These are phyloP conservation scores for Phoma herbarum DNA, from an alignment of 2,329 filamentous ascomycete genomes.

Conservation along the genomic window DNA sequence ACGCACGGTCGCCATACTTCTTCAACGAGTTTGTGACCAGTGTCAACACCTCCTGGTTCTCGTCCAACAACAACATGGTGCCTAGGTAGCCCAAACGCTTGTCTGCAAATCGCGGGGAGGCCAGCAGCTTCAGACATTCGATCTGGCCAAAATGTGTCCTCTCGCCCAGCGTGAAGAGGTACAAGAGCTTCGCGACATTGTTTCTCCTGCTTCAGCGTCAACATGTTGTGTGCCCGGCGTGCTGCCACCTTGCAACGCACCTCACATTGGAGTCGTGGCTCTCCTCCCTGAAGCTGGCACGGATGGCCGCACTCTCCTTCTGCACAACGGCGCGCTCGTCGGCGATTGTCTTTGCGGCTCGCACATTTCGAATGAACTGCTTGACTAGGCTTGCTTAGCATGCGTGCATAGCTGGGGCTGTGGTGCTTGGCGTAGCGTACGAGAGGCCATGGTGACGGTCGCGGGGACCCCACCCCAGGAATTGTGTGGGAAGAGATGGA, in stretches of 20 bases:
- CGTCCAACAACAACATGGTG: conserved; percentile 93
- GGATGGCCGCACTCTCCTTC: conserved; percentile 97
- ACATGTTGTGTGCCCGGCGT: conserved; percentile 26
- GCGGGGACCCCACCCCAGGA: conserved; percentile 58
- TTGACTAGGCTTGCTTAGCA: conserved; percentile 73
- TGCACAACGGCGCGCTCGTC: conserved; percentile 98
- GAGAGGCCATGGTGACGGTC: conserved; percentile 64
- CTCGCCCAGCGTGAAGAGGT: conserved; percentile 97
- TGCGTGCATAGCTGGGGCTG: conserved; percentile 30
- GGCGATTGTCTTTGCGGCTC: conserved; percentile 97
- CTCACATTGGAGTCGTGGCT: conserved; percentile 89
- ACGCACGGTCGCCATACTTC: conserved; percentile 69
- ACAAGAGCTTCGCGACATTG: conserved; percentile 97
- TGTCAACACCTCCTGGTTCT: conserved; percentile 98
- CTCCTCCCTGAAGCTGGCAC: conserved; percentile 97
- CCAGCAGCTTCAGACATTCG: conserved; percentile 96
- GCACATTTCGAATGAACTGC: conserved; percentile 99
- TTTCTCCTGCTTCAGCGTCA: conserved; percentile 73
- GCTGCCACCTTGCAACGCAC: conserved; percentile 59
- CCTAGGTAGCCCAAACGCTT: conserved; percentile 95
- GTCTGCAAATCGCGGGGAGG: conserved; percentile 96
- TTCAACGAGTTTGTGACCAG: conserved; percentile 97
- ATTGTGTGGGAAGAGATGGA: conserved; percentile 23
- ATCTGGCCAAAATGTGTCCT: conserved; percentile 99
- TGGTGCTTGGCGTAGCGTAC: conserved; percentile 60